These are phyloP conservation scores for Heliocybe sulcata DNA, from an alignment of 1,284 basidiomycete species.

Conservation along the genomic window DNA sequence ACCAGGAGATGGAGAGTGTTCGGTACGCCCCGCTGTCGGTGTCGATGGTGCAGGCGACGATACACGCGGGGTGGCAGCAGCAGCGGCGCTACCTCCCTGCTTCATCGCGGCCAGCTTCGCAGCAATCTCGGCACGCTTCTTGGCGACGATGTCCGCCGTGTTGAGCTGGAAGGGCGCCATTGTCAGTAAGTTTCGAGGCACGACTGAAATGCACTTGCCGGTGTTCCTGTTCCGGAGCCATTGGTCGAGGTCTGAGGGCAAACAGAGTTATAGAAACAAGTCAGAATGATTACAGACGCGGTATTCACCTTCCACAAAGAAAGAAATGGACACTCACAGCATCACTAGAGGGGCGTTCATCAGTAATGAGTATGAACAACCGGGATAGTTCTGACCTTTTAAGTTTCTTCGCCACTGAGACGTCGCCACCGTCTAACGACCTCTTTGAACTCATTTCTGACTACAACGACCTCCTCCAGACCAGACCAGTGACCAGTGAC, in stretches of 20 bases:
- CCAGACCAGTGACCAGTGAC: not conserved
- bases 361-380: conserved; percentile 5
- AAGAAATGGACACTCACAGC: conserved; percentile 52
- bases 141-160: conserved; percentile 59
- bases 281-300: conserved; percentile 41
- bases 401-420: conserved; percentile 48
- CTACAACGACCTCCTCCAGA: too few relatives aligned
- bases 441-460: conserved; percentile 30
- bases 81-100: conserved; percentile 28
- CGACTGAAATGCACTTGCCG: conserved; percentile 27
- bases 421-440: conserved; percentile 35
- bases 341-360: conserved; percentile 37
- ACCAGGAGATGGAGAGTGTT: not conserved
- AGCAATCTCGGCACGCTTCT: conserved; percentile 78
- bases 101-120: conserved; percentile 81
- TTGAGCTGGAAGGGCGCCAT: conserved; percentile 28
- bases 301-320: conserved; percentile 62
- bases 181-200: conserved; percentile 4
- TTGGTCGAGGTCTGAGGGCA: conserved; percentile 45
- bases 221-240: conserved; percentile 29
- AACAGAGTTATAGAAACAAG: conserved; percentile 65
- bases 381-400: conserved; percentile 47
- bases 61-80: conserved; percentile 13
- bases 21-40: conserved; percentile 38
- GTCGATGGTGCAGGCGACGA: conserved; percentile 19